Conservation (phyloP, 169 alveolate genomes). For the Eimeria tenella region DNA sequence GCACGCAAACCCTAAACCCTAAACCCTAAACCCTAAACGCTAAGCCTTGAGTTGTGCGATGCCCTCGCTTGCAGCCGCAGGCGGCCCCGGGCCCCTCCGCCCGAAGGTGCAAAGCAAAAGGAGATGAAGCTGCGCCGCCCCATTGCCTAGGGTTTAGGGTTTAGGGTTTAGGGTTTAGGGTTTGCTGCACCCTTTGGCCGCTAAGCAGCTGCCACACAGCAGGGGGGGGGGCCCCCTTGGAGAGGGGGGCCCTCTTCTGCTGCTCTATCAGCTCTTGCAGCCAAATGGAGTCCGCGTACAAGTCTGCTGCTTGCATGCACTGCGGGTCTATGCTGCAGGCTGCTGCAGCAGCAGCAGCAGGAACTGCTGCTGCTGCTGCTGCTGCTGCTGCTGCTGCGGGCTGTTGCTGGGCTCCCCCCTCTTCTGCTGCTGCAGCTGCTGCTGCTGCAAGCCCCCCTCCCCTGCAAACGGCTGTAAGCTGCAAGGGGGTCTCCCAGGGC, state of each 20-base stretch:
- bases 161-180: slow-evolving; percentile 31
- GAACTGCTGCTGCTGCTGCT: neutral
- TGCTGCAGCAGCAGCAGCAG: slow-evolving; percentile 47
- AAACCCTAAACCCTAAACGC: neutral
- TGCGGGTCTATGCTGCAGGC: slow-evolving; percentile 3
- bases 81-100: neutral
- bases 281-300: neutral
- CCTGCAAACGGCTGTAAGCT: too few relatives aligned
- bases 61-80: too few relatives aligned
- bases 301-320: neutral
- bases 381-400: neutral
- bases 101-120: neutral
- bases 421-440: neutral
- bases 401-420: slow-evolving; percentile 4
- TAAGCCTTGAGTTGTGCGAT: neutral
- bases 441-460: neutral
- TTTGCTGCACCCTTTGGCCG: neutral
- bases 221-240: neutral
- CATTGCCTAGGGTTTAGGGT: neutral
- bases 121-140: neutral
- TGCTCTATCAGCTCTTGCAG: neutral
- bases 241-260: neutral
- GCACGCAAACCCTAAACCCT: slow-evolving; percentile 23
- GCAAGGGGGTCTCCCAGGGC: neutral
- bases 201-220: neutral